phyloP scores from a whole-genome alignment of 257 asterid species.

The Craterostigma plantagineum region DNA sequence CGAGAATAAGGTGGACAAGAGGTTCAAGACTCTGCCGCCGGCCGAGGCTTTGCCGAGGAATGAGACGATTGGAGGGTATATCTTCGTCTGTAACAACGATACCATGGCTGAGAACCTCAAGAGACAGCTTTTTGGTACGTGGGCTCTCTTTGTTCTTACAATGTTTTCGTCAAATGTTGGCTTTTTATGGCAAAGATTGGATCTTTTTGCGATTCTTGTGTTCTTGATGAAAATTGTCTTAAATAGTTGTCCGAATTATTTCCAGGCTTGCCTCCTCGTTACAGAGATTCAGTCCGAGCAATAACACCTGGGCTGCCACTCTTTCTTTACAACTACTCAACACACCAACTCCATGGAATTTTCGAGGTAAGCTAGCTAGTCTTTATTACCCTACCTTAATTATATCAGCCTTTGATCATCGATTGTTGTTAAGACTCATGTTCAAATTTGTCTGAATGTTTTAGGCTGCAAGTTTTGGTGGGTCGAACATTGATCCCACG shows the following conservation, averaged over 20 bases:
- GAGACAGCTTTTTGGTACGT: conserved; percentile 80
- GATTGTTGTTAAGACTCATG: background rate
- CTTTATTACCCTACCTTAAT: too few species aligned
- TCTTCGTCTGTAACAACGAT: conserved; percentile 93
- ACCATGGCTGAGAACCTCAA: conserved; percentile 95
- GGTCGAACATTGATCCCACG: conserved; percentile 74
- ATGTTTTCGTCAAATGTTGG: too few species aligned
- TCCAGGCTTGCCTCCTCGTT: conserved; percentile 89
- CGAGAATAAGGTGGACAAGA: conserved; percentile 50
- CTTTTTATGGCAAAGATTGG: background rate
- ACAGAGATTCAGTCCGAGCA: conserved; percentile 78
- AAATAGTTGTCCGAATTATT: background rate
- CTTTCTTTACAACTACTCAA: conserved; percentile 83
- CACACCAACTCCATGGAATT: conserved; percentile 89
- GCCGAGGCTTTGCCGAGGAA: conserved; percentile 88
- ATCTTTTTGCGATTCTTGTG: background rate
- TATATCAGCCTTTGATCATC: background rate
- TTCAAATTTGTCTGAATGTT: background rate
- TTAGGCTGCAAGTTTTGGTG: conserved; percentile 98
- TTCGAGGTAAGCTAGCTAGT: conserved; percentile 58
- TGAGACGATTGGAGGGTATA: conserved; percentile 90
- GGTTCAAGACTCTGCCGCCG: conserved; percentile 92
- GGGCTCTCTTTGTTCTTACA: background rate
- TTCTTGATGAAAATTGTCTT: too few species aligned
- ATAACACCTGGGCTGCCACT: conserved; percentile 94